Evolutionary conservation across 164 flowering plant genomes (phyloP).

Genomic region (Berberis vulgaris): DNA sequence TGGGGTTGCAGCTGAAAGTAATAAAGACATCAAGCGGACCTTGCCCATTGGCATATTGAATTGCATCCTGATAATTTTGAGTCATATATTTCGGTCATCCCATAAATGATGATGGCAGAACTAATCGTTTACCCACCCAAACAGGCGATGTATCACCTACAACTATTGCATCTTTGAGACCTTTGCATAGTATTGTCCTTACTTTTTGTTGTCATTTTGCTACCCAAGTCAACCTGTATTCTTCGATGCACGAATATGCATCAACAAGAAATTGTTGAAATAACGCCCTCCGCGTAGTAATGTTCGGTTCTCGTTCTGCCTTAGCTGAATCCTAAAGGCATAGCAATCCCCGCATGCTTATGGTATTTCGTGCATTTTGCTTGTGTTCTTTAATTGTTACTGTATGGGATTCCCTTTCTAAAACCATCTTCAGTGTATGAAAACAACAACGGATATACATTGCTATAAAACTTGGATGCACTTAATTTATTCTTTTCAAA

Average conservation of each 20-base stretch:
- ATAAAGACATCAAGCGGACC: background rate
- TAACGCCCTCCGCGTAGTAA: background rate
- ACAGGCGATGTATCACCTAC: background rate
- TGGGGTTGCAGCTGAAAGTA: conserved; percentile 5
- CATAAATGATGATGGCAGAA: background rate
- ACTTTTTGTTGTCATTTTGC: background rate
- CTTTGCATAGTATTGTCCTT: background rate
- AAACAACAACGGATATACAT: conserved; percentile 8
- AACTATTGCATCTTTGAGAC: conserved; percentile 1
- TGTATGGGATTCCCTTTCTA: background rate
- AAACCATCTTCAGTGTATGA: conserved; percentile 2
- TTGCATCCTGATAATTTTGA: conserved; percentile 3
- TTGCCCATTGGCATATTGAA: background rate
- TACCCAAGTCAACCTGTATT: background rate
- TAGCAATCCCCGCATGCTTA: background rate
- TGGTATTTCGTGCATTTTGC: background rate
- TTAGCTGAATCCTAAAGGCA: background rate
- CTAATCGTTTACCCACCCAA: background rate
- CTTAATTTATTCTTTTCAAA: background rate
- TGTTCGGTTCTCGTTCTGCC: background rate
- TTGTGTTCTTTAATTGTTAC: background rate
- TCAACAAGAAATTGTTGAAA: conserved; percentile 2
- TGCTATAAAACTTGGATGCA: conserved; percentile 5
- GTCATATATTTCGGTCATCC: background rate
- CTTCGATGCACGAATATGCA: background rate